A percentile compares a stretch with the other conserved stretches of the same genome.
These are phyloP conservation scores for Solanum chiquidenum DNA, from an alignment of 257 asterid genomes.

Conservation along the genomic window DNA sequence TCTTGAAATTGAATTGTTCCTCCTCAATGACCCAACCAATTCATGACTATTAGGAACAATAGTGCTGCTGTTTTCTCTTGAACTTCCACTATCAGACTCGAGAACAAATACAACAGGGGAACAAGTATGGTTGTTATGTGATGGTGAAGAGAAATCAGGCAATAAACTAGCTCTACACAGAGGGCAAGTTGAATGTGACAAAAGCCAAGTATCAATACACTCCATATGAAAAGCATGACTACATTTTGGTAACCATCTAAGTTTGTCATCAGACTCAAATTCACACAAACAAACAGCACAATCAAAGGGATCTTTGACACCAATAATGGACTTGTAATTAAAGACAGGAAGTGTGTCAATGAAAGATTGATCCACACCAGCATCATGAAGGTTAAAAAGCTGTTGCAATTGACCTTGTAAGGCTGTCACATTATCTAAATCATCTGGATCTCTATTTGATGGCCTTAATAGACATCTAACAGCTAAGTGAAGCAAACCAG, in stretches of 20 bases:
- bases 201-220: slow-evolving; percentile 91
- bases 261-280: slow-evolving; percentile 72
- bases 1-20: slow-evolving; percentile 1
- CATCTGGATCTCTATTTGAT: slow-evolving; percentile 51
- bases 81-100: slow-evolving; percentile 73
- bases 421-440: slow-evolving; percentile 53
- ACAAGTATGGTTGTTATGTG: slow-evolving; percentile 2
- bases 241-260: slow-evolving; percentile 70
- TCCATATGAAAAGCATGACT: slow-evolving; percentile 98
- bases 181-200: slow-evolving; percentile 94
- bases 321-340: slow-evolving; percentile 69
- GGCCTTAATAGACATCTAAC: slow-evolving; percentile 61
- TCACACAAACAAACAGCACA: slow-evolving; percentile 96
- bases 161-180: slow-evolving; percentile 77
- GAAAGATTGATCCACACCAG: slow-evolving; percentile 91
- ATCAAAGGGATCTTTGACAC: slow-evolving; percentile 82
- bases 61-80: slow-evolving; percentile 28
- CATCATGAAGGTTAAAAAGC: slow-evolving; percentile 79
- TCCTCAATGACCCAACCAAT: neutral
- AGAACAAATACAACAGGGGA: slow-evolving; percentile 74
- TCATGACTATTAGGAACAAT: slow-evolving; percentile 22
- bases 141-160: slow-evolving; percentile 34
- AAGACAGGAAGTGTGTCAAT: slow-evolving; percentile 80
- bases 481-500: slow-evolving; percentile 81
- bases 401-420: slow-evolving; percentile 92